Conservation (phyloP, 83 land plant genomes). For the Picea abies region DNA sequence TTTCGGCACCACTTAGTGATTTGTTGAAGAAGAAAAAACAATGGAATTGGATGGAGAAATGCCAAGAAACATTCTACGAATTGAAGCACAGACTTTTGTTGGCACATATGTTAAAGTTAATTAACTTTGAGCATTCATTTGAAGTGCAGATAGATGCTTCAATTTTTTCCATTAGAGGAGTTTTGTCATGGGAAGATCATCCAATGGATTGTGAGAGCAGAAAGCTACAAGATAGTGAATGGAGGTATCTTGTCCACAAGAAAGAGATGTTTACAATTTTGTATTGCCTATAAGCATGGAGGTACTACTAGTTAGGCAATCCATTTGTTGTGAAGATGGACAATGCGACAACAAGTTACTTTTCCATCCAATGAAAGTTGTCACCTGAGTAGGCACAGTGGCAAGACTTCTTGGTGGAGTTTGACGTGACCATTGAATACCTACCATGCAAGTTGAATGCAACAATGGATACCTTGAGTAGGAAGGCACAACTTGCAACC, state of each 20-base stretch:
- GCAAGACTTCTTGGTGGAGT: conserved; percentile 20
- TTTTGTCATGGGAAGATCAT: too few relatives aligned
- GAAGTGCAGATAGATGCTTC: too few relatives aligned
- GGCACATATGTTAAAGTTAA: too few relatives aligned
- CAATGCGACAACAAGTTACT: neutral
- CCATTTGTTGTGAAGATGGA: neutral
- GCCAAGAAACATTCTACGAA: too few relatives aligned
- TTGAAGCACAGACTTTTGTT: too few relatives aligned
- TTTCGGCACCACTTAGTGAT: too few relatives aligned
- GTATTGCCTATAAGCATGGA: neutral
- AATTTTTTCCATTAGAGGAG: too few relatives aligned
- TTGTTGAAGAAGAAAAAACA: too few relatives aligned
- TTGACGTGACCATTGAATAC: conserved; percentile 18
- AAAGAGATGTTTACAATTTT: neutral
- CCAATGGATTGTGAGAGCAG: too few relatives aligned
- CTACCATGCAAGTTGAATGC: conserved; percentile 1
- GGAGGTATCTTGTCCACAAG: neutral
- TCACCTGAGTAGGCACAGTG: conserved; percentile 16
- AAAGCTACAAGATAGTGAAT: neutral
- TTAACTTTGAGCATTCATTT: too few relatives aligned
- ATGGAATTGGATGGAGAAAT: too few relatives aligned
- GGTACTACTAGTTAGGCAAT: neutral
- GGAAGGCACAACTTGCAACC: neutral
- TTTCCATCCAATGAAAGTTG: neutral
- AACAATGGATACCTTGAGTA: neutral